Base-by-base conservation (phyloP, 768 basidiomycete species). In the Hypholoma sublateritium region DNA sequence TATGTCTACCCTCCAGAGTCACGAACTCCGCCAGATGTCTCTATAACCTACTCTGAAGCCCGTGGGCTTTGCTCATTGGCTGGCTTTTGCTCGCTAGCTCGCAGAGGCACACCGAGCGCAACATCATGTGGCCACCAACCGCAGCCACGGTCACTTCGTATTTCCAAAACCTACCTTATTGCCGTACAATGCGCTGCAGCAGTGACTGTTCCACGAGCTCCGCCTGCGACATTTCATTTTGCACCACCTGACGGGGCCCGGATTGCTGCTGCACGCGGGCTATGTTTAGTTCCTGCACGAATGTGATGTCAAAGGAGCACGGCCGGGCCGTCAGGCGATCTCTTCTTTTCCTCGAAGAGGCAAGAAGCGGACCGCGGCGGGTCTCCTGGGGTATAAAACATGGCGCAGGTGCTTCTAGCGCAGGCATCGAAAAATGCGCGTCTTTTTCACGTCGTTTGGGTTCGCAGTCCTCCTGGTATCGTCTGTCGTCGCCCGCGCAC, bases 101-200 rank as follows among this genome's bases (percentile, higher is more conserved):
- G 7, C 7, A 28, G 25, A 28, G 3, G 25, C 4, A 28, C 25
- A 28, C 25, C 28, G 9, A 32, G 5, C 28, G 28, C 5, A 32
- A 32, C 39, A 25, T 51, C 50, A 51, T 51, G 50, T 51, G 50
- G 50, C 6, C 50, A 24, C 17, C n/a, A 41, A 39, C 50, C 21
- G 37, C 48, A 36, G 34, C 17, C 14, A 36, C 68, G 19, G 28
- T 5, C 28, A 32, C 72, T 62, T n/a, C n/a, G n/a, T n/a, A n/a
- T n/a, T n/a, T 49, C 21, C 22, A 25, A 36, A 49, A 13, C 19
- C 35, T 19, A 2, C 8, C 37, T 32, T 51, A 51, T 14, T 22
- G 35, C 50, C 50, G 37, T 51, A 21, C 50, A 24, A 51, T 51
- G n/a, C 24, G 22, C 39, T 44, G 22, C 47, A 49, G 36, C 25